These are phyloP conservation scores for Leucosporidium yakuticum DNA, from an alignment of 768 basidiomycete species.

Conservation along the genomic window DNA sequence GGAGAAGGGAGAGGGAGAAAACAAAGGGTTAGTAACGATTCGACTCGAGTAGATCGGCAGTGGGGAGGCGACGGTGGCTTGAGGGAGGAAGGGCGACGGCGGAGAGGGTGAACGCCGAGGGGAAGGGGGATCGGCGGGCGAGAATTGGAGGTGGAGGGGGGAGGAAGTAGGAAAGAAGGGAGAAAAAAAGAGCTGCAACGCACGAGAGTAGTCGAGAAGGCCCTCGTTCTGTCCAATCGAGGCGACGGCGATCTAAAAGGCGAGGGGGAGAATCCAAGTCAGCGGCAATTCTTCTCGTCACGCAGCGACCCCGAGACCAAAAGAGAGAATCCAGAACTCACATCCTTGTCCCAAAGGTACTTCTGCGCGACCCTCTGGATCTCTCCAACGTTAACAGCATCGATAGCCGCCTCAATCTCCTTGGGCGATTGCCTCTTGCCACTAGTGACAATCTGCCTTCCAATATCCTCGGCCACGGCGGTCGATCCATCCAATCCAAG, in stretches of 20 bases:
- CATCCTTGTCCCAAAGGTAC: constrained; percentile 70
- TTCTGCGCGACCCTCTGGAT: constrained; percentile 92
- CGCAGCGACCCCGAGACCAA: not conserved
- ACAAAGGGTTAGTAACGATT: no score
- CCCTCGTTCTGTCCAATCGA: constrained; percentile 87
- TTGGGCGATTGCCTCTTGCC: constrained; percentile 82
- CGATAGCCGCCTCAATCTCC: constrained; percentile 88
- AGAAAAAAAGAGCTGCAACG: not conserved
- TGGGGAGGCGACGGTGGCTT: no score
- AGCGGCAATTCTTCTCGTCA: constrained; percentile 1
- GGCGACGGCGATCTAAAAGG: constrained; percentile 66
- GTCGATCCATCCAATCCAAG: constrained; percentile 92
- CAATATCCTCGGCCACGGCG: constrained; percentile 95
- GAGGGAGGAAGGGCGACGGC: no score
- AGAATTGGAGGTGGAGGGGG: no score
- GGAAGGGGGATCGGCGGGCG: no score
- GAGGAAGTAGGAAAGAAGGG: no score
- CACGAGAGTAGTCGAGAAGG: constrained; percentile 88
- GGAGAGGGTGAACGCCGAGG: no score
- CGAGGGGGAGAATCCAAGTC: constrained; percentile 13
- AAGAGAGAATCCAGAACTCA: constrained; percentile 46
- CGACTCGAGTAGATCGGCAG: no score
- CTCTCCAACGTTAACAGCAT: constrained; percentile 78
- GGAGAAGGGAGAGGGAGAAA: not conserved
- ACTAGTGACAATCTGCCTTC: constrained; percentile 91